Base-by-base conservation (phyloP, 495 filamentous ascomycete species). In the Aspergillus carlsbadensis region DNA sequence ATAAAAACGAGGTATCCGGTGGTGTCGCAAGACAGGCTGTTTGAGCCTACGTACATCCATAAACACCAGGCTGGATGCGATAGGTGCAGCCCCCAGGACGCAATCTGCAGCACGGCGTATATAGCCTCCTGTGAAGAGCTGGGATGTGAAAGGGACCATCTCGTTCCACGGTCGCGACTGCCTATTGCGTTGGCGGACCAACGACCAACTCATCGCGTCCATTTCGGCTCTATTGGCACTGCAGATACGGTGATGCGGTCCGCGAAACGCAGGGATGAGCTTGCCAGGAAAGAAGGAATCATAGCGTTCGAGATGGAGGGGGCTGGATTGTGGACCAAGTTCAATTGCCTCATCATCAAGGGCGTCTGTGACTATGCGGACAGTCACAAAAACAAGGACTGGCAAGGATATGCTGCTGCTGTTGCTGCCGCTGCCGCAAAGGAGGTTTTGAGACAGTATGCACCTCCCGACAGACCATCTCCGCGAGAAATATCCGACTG, bases 341-440 rank as follows among this genome's bases (percentile, higher is more conserved):
- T 70, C 26, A 61, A 37, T 7, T 66, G 51, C 36, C 44, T 79
- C 5, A 61, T 79, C 0, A 57, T 78, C 52, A 75, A 76, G 46
- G 70, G 70, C 0, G 63, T 77, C 4, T 71, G 70, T 58, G 72
- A 76, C 50, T 75, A 78, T 50, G 65, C 72, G 14, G 73, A 76
- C 47, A 69, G 70, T 37, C 73, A 76, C 46, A 78, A 77, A 57
- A 71, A 71, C 49, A 72, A 75, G 34, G 33, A 37, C 13, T 79
- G 73, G 72, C 70, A 79, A 49, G 26, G 41, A 1, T 75, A 73
- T 62, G 70, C 72, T 6, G 70, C 74, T 0, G 67, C 66, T 0
- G 61, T 58, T 0, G 74, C 70, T 1, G 74, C 74, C n/a, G 54
- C 63, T 11, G 46, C 21, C 36, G 46, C 46, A 49, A 49, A 36